Conservation (phyloP, 2,329 filamentous ascomycete species). For the Colletotrichum noveboracense region DNA sequence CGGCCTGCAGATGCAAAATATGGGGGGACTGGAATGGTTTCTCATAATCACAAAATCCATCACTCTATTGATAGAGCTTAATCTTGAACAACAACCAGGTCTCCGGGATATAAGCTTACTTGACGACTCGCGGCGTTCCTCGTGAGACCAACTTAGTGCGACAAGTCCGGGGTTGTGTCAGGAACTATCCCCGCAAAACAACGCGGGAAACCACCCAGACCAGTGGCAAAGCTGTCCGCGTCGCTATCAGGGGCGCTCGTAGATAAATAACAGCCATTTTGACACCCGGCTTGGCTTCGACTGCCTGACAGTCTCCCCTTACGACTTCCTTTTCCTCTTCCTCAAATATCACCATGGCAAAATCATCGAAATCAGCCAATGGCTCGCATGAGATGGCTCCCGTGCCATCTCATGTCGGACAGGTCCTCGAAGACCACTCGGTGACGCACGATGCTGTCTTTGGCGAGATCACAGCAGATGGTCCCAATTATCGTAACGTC, state of each 20-base stretch:
- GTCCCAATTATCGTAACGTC: conserved; percentile 7
- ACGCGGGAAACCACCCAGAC: background rate
- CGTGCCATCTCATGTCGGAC: background rate
- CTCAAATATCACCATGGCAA: background rate
- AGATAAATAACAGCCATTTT: background rate
- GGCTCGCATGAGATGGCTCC: background rate
- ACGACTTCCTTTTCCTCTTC: background rate
- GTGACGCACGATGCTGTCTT: conserved; percentile 35
- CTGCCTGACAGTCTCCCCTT: background rate
- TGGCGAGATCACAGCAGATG: conserved; percentile 32
- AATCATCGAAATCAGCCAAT: background rate
- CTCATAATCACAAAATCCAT: background rate
- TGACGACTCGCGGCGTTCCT: background rate
- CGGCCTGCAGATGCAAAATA: background rate
- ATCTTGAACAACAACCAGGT: background rate
- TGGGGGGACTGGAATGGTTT: background rate
- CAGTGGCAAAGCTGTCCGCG: background rate
- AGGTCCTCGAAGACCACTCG: background rate
- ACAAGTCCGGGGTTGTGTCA: background rate
- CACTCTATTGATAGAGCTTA: background rate
- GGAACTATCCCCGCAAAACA: background rate
- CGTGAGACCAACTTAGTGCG: background rate
- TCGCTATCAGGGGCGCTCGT: background rate
- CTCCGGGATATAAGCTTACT: background rate
- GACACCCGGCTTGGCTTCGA: background rate